Percentiles rank a stretch among this genome's conserved stretches.
phyloP scores from a whole-genome alignment of 805 yeast species.

The Sugiyamaella marilandica region DNA sequence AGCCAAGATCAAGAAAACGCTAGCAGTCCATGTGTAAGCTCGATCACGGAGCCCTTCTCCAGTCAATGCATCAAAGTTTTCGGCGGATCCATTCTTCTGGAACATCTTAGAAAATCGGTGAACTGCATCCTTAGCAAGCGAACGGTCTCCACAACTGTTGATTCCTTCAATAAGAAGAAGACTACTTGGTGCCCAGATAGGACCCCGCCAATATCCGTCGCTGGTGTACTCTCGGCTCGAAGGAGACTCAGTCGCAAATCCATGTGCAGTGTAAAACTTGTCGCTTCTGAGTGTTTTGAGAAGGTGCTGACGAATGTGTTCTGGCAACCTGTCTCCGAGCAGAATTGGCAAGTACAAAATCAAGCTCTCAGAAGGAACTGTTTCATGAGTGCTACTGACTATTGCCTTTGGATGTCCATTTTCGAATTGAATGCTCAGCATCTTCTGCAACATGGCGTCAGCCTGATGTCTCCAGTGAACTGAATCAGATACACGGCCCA shows the following conservation, averaged over 20 bases:
- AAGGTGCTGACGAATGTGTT: neutral
- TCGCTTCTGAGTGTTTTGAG: neutral
- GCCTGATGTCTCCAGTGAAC: neutral
- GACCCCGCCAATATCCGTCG: slow-evolving; percentile 5
- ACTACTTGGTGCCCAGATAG: slow-evolving; percentile 4
- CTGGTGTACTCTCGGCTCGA: neutral
- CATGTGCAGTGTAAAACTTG: slow-evolving; percentile 4
- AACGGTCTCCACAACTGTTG: neutral
- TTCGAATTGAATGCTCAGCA: slow-evolving; percentile 1
- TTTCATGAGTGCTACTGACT: neutral
- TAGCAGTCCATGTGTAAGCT: slow-evolving; percentile 2
- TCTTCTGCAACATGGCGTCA: neutral
- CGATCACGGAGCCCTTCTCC: slow-evolving; percentile 3
- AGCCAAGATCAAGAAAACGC: slow-evolving; percentile 3
- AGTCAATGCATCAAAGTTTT: slow-evolving; percentile 3
- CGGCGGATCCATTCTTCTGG: slow-evolving; percentile 1
- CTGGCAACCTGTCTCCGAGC: slow-evolving; percentile 1
- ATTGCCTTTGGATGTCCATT: slow-evolving; percentile 2
- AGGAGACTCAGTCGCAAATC: slow-evolving; percentile 4
- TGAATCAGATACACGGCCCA: neutral
- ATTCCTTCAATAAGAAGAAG: slow-evolving; percentile 3
- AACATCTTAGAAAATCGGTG: slow-evolving; percentile 1
- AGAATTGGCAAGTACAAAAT: slow-evolving; percentile 1
- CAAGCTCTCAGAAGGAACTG: slow-evolving; percentile 2
- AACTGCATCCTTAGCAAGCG: neutral